Evolutionary conservation across 2,329 filamentous ascomycete species (phyloP).

Genomic region (Albifimbria verrucaria): DNA sequence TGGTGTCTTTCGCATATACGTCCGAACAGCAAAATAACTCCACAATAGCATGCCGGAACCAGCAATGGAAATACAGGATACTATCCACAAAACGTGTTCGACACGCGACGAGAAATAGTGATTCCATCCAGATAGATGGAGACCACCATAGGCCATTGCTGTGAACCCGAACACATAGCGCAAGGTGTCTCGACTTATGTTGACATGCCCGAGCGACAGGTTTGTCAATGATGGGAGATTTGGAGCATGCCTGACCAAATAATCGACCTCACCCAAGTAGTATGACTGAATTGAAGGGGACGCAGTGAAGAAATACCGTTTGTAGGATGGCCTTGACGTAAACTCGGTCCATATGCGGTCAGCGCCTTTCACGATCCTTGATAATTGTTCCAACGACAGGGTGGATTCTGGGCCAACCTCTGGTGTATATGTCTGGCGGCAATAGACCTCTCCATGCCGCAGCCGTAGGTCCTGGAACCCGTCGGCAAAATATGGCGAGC

Average conservation of each 20-base stretch:
- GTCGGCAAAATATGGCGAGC: background rate
- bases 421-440: background rate
- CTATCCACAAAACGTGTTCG: background rate
- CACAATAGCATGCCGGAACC: constrained; percentile 1
- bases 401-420: background rate
- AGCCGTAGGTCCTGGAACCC: background rate
- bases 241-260: background rate
- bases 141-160: constrained; percentile 1
- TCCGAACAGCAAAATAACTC: background rate
- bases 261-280: background rate
- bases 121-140: constrained; percentile 1
- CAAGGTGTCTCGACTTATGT: background rate
- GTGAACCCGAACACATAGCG: background rate
- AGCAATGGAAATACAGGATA: background rate
- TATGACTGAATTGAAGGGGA: background rate
- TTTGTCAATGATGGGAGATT: background rate
- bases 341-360: background rate
- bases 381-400: background rate
- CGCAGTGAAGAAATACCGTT: background rate
- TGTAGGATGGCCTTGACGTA: background rate
- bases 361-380: background rate
- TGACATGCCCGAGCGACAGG: constrained; percentile 1
- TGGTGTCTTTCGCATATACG: background rate
- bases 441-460: constrained; percentile 2
- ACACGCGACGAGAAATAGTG: background rate